phyloP scores from a whole-genome alignment of 1,284 basidiomycete genomes.

The Macrocybe sp. region DNA sequence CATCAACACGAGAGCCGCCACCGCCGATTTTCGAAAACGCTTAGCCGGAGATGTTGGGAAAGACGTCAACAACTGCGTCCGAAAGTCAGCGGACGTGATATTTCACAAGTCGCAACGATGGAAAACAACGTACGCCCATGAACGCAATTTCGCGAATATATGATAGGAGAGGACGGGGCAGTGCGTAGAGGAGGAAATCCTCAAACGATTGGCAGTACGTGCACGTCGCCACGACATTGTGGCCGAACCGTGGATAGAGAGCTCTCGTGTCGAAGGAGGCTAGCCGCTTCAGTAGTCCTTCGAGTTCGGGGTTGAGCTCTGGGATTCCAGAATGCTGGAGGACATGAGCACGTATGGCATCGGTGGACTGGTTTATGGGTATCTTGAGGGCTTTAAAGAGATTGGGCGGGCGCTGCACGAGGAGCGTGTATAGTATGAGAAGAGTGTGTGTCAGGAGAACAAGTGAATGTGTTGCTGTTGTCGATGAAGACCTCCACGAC shows the following conservation, averaged over 20 bases:
- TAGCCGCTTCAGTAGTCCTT: constrained; percentile 50
- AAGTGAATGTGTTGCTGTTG: constrained; percentile 19
- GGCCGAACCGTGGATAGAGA: constrained; percentile 59
- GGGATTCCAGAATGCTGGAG: constrained; percentile 29
- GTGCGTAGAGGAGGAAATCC: constrained; percentile 55
- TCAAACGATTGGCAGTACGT: constrained; percentile 51
- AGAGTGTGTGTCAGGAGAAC: constrained; percentile 53
- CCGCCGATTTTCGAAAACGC: constrained; percentile 42
- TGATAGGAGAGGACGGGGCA: constrained; percentile 48
- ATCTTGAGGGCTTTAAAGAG: constrained; percentile 52
- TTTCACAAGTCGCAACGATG: background rate
- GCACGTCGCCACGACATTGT: constrained; percentile 55
- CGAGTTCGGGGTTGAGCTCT: constrained; percentile 41
- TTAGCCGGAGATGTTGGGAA: constrained; percentile 28
- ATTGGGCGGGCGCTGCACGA: constrained; percentile 51
- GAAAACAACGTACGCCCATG: constrained; percentile 39
- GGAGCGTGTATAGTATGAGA: constrained; percentile 44
- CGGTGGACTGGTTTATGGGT: constrained; percentile 49
- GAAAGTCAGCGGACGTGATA: background rate
- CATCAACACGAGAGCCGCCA: constrained; percentile 44
- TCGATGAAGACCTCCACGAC: constrained; percentile 22
- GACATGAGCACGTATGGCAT: constrained; percentile 44
- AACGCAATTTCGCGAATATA: constrained; percentile 54
- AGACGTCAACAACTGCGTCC: constrained; percentile 18
- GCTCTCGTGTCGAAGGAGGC: constrained; percentile 53